These are phyloP conservation scores for Candida tammaniensis DNA, from an alignment of 805 yeast species.

Conservation along the genomic window DNA sequence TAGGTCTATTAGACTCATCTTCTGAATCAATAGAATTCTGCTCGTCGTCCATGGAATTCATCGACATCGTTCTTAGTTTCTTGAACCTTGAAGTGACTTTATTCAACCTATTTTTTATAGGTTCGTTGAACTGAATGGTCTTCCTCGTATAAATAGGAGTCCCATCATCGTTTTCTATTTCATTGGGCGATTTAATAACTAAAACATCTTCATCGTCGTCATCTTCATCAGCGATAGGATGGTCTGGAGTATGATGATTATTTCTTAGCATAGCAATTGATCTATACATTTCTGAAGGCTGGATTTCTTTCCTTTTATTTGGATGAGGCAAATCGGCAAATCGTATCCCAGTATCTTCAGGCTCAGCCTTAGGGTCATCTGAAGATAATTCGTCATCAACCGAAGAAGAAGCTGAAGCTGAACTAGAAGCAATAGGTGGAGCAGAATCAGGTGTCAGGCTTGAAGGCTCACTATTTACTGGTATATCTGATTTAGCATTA, in stretches of 20 bases:
- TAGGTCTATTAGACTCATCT: neutral
- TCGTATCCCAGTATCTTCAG: constrained; percentile 33
- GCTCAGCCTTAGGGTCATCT: constrained; percentile 1
- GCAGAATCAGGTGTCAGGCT: neutral
- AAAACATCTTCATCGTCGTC: constrained; percentile 67
- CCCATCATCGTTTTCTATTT: constrained; percentile 45
- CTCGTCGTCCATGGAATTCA: constrained; percentile 16
- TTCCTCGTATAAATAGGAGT: constrained; percentile 34
- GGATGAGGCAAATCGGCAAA: constrained; percentile 64
- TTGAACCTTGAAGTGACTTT: constrained; percentile 8
- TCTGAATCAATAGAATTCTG: constrained; percentile 23
- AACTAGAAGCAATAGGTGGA: neutral
- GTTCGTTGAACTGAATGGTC: constrained; percentile 5
- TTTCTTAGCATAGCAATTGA: constrained; percentile 77
- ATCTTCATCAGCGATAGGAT: constrained; percentile 17
- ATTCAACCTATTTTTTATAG: constrained; percentile 1
- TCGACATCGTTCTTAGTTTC: constrained; percentile 11
- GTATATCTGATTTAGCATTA: constrained; percentile 9
- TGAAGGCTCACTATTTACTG: neutral
- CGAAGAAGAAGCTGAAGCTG: constrained; percentile 1
- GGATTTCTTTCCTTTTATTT: constrained; percentile 44
- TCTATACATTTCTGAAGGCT: constrained; percentile 80
- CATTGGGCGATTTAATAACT: constrained; percentile 75
- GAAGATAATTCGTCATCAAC: too few species aligned
- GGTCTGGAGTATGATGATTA: constrained; percentile 13